These are phyloP conservation scores for Venustampulla echinocandica DNA, from an alignment of 495 filamentous ascomycete species.

Conservation along the genomic window DNA sequence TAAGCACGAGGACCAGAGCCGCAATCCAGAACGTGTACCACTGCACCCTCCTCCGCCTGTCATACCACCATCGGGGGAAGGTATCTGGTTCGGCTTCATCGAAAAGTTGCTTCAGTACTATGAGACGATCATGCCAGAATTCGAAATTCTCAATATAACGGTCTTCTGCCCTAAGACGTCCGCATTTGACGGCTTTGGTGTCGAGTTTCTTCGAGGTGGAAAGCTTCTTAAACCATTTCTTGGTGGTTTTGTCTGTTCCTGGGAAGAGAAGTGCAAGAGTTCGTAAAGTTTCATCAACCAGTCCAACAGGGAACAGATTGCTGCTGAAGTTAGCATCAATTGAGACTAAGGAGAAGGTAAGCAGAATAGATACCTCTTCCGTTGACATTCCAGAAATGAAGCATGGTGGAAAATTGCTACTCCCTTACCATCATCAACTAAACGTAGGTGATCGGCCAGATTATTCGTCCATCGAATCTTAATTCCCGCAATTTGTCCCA, in stretches of 20 bases:
- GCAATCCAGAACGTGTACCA: conserved; percentile 52
- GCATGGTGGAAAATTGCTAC: conserved; percentile 37
- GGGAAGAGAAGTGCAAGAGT: conserved; percentile 42
- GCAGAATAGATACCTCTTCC: neutral
- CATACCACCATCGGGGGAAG: conserved; percentile 42
- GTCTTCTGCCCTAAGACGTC: conserved; percentile 25
- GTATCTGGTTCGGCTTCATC: conserved; percentile 40
- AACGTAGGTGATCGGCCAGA: conserved; percentile 35
- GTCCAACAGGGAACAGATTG: conserved; percentile 24
- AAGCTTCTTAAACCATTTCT: conserved; percentile 25
- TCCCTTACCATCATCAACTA: conserved; percentile 31
- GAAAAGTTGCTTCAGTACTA: conserved; percentile 42
- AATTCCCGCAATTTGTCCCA: conserved; percentile 31
- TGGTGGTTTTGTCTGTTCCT: conserved; percentile 18
- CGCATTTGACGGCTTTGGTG: conserved; percentile 14
- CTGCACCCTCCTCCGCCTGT: conserved; percentile 40
- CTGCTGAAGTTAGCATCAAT: conserved; percentile 1
- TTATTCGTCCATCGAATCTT: conserved; percentile 35
- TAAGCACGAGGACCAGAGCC: conserved; percentile 35
- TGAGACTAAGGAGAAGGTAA: neutral
- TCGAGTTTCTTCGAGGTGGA: conserved; percentile 22
- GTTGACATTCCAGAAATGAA: conserved; percentile 28
- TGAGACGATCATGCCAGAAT: conserved; percentile 43
- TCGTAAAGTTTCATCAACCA: conserved; percentile 38
- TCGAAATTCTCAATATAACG: conserved; percentile 37